Base-by-base conservation (phyloP, 208 protist genomes). In the Angomonas desouzai region DNA sequence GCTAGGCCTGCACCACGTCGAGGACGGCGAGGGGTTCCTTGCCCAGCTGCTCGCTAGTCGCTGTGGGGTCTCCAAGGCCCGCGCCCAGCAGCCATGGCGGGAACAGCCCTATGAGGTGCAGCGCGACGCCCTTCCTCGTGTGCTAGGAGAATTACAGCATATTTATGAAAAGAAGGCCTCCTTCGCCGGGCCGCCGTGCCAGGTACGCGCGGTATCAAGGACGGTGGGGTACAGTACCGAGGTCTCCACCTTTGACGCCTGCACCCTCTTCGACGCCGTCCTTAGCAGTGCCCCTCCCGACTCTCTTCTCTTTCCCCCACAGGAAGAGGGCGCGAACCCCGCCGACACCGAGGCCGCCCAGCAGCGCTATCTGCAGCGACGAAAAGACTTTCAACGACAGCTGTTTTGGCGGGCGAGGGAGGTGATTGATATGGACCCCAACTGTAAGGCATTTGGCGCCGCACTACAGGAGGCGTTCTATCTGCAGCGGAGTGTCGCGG, bases 171-270 rank as follows among this genome's bases (percentile, higher is more conserved):
- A 69, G 0, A 74, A 63, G 23, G 79, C 74, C 27, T 70, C 73
- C 36, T 67, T 81, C 36, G 29, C 51, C 0, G 66, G 34, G 56
- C 40, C 53, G 55, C 56, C 62, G 25, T 78, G 62, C 51, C 73
- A 80, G 48, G 79, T 95, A 27, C 81, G 84, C 11, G 83, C 81
- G 36, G 63, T 95, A 28, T 65, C 77, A 16, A 75, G 83, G 6
- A 81, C 76, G 32, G 66, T 83, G 1, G 86, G 86, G 13, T 95
- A 83, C 68, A 93, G 84, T 69, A 80, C 80, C 11, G 85, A 87
- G 40, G 89, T 93, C 22, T 87, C 80, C 6, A 87, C 83, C 20
- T 90, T 91, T 68, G 89, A 95, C 62, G 82, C 75, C 30, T 87
- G 81, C 70, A 79, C 71, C 29, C 74, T 93, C 9, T 89, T 92